Evolutionary conservation across 331 rosid species (phyloP), one percentile per base, ranked within the genome.

Genomic region (Rosa hybrid): DNA sequence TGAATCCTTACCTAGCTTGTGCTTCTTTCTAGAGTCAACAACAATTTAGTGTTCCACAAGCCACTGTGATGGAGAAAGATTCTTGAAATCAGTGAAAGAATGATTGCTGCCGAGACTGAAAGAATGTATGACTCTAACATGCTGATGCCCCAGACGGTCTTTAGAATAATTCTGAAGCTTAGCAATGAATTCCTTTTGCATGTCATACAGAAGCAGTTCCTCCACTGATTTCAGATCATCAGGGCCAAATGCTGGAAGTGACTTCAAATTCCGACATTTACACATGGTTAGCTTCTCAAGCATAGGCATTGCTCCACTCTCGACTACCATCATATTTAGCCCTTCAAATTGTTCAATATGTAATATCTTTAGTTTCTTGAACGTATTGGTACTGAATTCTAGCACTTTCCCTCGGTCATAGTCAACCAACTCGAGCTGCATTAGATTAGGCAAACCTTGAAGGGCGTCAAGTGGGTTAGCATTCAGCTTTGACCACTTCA

Each of bases 211-310:
- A 49, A 25, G 4, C 49, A 77, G 25, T 77, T 77, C 74, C 12
- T 77, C 12, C 2, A 64, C 73, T 13, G 3, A 30, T 16, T 12
- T 7, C 5, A 48, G 81, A 38, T 20, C 27, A 14, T 18, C 65
- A 1, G 17, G 53, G 50, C 44, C 48, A 1, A 63, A 63, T 27
- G 13, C 44, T 5, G 69, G 69, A 25, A 62, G 68, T 11, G 25
- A 5, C 41, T 30, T 46, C 64, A 63, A 49, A 13, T 27, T 38
- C 34, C 2, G 30, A 12, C 82, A 70, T 4, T 20, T 70, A 46
- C 44, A 79, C 12, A 79, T 14, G 57, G 82, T 56, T 42, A 79
- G 60, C 77, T 45, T 71, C 64, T 79, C 4, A 78, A 78, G 81
- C 75, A 12, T 9, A 68, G 75, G 39, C 75, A 78, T 67, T 6